Conservation (phyloP, 345 rosid genomes). For the Eucalyptus microcorys region DNA sequence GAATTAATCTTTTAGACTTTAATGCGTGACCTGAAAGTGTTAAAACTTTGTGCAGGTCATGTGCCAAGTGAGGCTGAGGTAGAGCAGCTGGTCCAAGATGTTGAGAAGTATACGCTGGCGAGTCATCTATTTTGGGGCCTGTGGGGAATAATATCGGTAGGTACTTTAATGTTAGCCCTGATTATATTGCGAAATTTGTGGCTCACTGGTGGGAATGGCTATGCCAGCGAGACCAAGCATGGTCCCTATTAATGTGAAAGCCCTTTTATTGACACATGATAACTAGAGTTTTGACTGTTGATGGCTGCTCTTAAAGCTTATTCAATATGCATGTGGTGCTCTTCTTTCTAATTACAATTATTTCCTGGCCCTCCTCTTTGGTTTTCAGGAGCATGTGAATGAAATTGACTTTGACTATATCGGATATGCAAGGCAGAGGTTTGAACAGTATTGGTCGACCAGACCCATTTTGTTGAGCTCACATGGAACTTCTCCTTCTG, state of each 20-base stretch:
- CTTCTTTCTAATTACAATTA: background rate
- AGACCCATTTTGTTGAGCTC: slow-evolving; percentile 22
- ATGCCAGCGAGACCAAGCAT: background rate
- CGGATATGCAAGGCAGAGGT: slow-evolving; percentile 58
- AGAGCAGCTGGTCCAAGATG: slow-evolving; percentile 20
- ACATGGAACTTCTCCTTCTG: background rate
- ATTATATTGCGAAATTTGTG: background rate
- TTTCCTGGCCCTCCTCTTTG: background rate
- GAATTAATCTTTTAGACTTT: background rate
- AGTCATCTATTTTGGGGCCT: slow-evolving; percentile 58
- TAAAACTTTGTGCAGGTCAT: slow-evolving; percentile 16
- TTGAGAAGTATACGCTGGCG: slow-evolving; percentile 45
- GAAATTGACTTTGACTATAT: slow-evolving; percentile 56
- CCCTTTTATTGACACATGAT: background rate
- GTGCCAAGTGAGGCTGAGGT: slow-evolving; percentile 18
- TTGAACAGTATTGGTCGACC: slow-evolving; percentile 39
- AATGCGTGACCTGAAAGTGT: background rate
- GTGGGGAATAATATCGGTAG: slow-evolving; percentile 64
- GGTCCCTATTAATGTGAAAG: background rate
- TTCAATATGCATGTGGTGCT: background rate
- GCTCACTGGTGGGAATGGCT: background rate
- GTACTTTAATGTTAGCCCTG: background rate
- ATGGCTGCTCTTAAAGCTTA: background rate
- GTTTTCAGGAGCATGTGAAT: slow-evolving; percentile 42
- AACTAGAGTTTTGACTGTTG: background rate